phyloP scores from a whole-genome alignment of 495 filamentous ascomycete species.

The Penicillium coffeae region DNA sequence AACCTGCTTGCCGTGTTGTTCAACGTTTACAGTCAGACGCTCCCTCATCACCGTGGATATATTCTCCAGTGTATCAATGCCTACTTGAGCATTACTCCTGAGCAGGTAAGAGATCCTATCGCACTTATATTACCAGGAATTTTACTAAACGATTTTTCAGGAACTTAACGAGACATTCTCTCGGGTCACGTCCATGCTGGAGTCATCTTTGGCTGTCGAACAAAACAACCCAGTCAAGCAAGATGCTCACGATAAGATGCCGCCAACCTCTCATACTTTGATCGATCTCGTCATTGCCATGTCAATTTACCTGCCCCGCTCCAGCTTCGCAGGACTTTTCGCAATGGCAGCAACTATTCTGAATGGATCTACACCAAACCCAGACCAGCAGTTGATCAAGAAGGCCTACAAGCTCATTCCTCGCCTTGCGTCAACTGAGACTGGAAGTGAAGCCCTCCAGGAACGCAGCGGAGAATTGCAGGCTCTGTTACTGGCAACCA shows the following conservation, averaged over 20 bases:
- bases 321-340: slow-evolving; percentile 78
- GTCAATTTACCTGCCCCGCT: slow-evolving; percentile 82
- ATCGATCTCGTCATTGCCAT: slow-evolving; percentile 96
- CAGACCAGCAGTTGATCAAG: slow-evolving; percentile 94
- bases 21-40: slow-evolving; percentile 94
- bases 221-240: slow-evolving; percentile 58
- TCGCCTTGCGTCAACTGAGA: slow-evolving; percentile 73
- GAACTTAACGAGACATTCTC: slow-evolving; percentile 85
- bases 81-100: slow-evolving; percentile 81
- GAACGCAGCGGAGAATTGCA: slow-evolving; percentile 75
- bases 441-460: slow-evolving; percentile 64
- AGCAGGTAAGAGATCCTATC: slow-evolving; percentile 40
- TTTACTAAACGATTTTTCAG: slow-evolving; percentile 19
- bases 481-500: slow-evolving; percentile 66
- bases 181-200: slow-evolving; percentile 79
- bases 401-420: slow-evolving; percentile 98
- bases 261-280: slow-evolving; percentile 88
- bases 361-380: slow-evolving; percentile 44
- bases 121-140: not conserved
- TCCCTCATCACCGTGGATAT: slow-evolving; percentile 84
- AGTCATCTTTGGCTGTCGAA: slow-evolving; percentile 56
- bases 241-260: slow-evolving; percentile 65
- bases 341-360: slow-evolving; percentile 76
- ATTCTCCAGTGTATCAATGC: slow-evolving; percentile 93
- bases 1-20: slow-evolving; percentile 93